Evolutionary conservation across 176 grass and related monocot species (phyloP), one percentile per base, ranked within the genome.

Genomic region (Calamus simplicifolius): DNA sequence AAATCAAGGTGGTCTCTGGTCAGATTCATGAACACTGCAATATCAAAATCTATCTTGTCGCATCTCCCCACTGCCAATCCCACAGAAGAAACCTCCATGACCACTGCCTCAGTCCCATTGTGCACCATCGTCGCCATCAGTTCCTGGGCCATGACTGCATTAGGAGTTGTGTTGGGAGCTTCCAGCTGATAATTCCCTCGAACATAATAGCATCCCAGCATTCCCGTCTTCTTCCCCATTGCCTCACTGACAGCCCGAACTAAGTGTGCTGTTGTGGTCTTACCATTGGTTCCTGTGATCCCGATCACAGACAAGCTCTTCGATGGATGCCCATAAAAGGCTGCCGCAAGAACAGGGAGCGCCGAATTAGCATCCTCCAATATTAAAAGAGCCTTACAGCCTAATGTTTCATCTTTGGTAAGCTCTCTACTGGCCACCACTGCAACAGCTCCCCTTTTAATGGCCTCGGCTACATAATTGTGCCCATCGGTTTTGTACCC

Each of bases 41-140:
- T 90, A 57, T 96, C 83, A 29, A 81, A 96, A 71, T 90, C 92
- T 55, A 96, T 81, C 61, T 88, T 75, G 18, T 75, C 78, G 54
- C 73, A 85, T 28, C 53, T 71, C 23, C 70, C 69, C 38, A 66
- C 65, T 18, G 58, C 17, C 65, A 76, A 86, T 25, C 77, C 77
- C 50, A 77, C 78, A 49, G 76, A 82, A 58, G 69, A 57, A 56
- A 71, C 82, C 72, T 96, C 86, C 77, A 96, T 75, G 19, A 89
- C 80, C 73, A 82, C 92, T 19, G 78, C 92, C 73, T 90, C 83
- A 5, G 92, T 80, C 4, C 87, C 87, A 70, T 87, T 90, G 64
- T 90, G 81, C 50, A 85, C 55, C 92, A 96, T 96, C 30, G 74
- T 90, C 0, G 87, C 87, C 92, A 90, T 87, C 58, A 96, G 58